Percentiles rank a stretch among this genome's conserved stretches.
phyloP scores from a whole-genome alignment of 2,329 filamentous ascomycete species.

The Phialemoniopsis sp. region DNA sequence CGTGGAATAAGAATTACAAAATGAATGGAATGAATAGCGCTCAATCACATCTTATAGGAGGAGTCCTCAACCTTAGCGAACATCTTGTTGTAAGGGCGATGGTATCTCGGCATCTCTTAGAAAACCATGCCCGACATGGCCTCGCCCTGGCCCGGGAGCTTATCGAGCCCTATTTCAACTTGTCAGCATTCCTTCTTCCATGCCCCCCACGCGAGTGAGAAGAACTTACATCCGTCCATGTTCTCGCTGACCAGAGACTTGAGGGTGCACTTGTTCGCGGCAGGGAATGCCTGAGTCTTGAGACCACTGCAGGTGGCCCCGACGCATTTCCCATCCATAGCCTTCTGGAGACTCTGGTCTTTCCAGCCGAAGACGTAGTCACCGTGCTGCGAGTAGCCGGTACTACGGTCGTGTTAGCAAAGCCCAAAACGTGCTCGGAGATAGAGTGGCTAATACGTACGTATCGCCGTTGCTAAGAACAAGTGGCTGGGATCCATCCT shows the following conservation, averaged over 20 bases:
- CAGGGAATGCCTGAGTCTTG: constrained; percentile 12
- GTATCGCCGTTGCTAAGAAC: too few species aligned
- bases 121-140: too few species aligned
- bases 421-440: not conserved
- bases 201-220: not conserved
- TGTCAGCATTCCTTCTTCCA: constrained; percentile 1
- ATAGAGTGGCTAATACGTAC: too few species aligned
- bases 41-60: too few species aligned
- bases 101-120: too few species aligned
- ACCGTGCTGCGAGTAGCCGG: constrained; percentile 30
- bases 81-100: too few species aligned
- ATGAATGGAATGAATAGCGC: too few species aligned
- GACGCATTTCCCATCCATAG: constrained; percentile 24
- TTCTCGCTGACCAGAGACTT: constrained; percentile 11
- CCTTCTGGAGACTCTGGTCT: constrained; percentile 30
- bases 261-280: constrained; percentile 14
- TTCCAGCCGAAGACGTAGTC: constrained; percentile 38
- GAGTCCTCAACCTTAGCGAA: too few species aligned
- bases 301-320: constrained; percentile 13
- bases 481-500: constrained; percentile 13
- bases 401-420: constrained; percentile 17
- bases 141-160: constrained; percentile 15
- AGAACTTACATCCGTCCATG: constrained; percentile 8
- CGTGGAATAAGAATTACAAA: too few species aligned
- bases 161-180: constrained; percentile 14